phyloP scores from a whole-genome alignment of 345 rosid genomes.

The Boechera retrofracta region DNA sequence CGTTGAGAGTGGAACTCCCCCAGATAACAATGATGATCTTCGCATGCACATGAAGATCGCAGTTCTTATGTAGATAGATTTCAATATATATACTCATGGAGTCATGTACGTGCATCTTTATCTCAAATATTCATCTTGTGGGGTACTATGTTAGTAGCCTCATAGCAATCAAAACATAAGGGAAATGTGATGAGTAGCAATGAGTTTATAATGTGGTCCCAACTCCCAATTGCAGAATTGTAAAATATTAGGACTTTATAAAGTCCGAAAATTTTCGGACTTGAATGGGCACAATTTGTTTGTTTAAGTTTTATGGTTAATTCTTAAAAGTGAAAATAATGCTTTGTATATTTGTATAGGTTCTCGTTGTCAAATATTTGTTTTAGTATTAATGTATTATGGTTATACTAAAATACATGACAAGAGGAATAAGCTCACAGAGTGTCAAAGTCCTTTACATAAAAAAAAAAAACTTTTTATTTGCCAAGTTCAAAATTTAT shows the following conservation, averaged over 20 bases:
- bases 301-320: not conserved
- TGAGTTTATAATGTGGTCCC: constrained; percentile 24
- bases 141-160: constrained; percentile 23
- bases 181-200: not conserved
- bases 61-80: constrained; percentile 8
- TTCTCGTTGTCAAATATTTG: not conserved
- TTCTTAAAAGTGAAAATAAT: not conserved
- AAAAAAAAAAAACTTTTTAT: not conserved
- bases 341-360: constrained; percentile 1
- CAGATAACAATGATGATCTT: constrained; percentile 39
- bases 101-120: constrained; percentile 32
- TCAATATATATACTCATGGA: not conserved
- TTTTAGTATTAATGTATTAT: too few relatives aligned
- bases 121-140: constrained; percentile 15
- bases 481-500: constrained; percentile 1
- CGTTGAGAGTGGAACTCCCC: constrained; percentile 39
- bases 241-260: too few relatives aligned
- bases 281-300: constrained; percentile 1
- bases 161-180: constrained; percentile 26
- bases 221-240: not conserved
- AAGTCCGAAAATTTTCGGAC: not conserved
- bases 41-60: constrained; percentile 45
- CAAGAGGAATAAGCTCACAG: not conserved
- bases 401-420: not conserved
- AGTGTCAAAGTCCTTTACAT: not conserved